A percentile compares a stretch with the other conserved stretches of the same genome.
These are phyloP conservation scores for Suhomyces wounanorum DNA, from an alignment of 1,139 yeast genomes.

Conservation along the genomic window DNA sequence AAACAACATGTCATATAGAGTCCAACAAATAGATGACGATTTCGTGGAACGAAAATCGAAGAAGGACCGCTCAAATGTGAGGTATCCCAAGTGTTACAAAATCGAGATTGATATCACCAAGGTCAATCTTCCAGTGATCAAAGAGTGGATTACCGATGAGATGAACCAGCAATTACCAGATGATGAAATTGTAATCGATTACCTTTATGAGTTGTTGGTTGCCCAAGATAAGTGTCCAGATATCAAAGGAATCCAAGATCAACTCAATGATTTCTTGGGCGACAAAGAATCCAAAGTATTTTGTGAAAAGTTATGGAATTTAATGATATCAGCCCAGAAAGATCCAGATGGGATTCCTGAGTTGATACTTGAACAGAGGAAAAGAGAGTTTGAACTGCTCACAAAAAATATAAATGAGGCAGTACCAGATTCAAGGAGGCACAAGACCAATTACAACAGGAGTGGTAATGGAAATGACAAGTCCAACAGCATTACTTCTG, in stretches of 20 bases:
- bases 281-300: slow-evolving; percentile 36
- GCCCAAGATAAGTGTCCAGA: slow-evolving; percentile 32
- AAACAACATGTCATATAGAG: slow-evolving; percentile 21
- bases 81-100: slow-evolving; percentile 20
- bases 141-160: slow-evolving; percentile 36
- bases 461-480: slow-evolving; percentile 10
- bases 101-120: slow-evolving; percentile 32
- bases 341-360: slow-evolving; percentile 44
- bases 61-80: slow-evolving; percentile 13
- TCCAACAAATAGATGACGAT: slow-evolving; percentile 22
- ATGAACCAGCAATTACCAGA: slow-evolving; percentile 41
- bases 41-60: slow-evolving; percentile 7
- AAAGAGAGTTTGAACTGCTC: slow-evolving; percentile 13
- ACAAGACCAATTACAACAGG: slow-evolving; percentile 29
- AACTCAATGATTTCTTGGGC: slow-evolving; percentile 43
- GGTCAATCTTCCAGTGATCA: slow-evolving; percentile 36
- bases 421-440: not conserved
- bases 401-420: not conserved
- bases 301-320: slow-evolving; percentile 41
- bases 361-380: slow-evolving; percentile 26
- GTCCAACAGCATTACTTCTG: not conserved
- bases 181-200: slow-evolving; percentile 50
- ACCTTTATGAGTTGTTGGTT: slow-evolving; percentile 36
- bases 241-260: slow-evolving; percentile 35
- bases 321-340: slow-evolving; percentile 41